A percentile compares a stretch with the other conserved stretches of the same genome.
Conservation (phyloP, 2,329 filamentous ascomycete genomes). For the Colletotrichum lupini region DNA sequence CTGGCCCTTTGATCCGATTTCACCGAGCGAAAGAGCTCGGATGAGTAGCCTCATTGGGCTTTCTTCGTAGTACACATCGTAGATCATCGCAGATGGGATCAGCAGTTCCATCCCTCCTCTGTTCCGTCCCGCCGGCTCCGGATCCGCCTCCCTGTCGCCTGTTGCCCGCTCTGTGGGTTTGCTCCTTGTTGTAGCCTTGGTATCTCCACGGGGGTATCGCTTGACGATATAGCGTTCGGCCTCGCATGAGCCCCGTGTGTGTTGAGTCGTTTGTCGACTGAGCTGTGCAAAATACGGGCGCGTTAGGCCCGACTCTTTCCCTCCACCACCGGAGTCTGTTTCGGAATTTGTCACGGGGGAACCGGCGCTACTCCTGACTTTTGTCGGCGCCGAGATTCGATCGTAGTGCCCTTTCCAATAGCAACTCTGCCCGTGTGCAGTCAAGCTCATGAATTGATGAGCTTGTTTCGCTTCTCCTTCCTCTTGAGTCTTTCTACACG, state of each 20-base stretch:
- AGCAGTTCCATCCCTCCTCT: not conserved
- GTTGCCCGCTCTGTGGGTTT: not conserved
- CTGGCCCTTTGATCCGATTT: constrained; percentile 18
- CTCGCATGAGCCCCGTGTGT: constrained; percentile 23
- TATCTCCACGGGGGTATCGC: not conserved
- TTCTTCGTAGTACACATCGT: not conserved
- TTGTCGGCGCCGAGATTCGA: constrained; percentile 9
- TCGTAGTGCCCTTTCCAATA: constrained; percentile 13
- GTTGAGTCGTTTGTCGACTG: constrained; percentile 20
- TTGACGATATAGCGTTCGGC: constrained; percentile 12
- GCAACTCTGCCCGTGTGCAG: not conserved
- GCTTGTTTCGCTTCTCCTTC: constrained; percentile 95
- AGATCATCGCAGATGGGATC: constrained; percentile 6
- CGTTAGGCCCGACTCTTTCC: constrained; percentile 24
- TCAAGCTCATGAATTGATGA: constrained; percentile 70
- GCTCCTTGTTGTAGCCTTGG: not conserved
- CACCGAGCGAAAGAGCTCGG: constrained; percentile 21
- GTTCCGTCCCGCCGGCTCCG: not conserved
- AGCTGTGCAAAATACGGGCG: constrained; percentile 17
- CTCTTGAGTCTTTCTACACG: constrained; percentile 92
- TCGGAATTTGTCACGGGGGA: constrained; percentile 21
- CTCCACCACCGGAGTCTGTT: constrained; percentile 14
- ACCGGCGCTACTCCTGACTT: constrained; percentile 4
- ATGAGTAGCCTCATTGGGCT: constrained; percentile 24
- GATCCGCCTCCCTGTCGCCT: constrained; percentile 3